Evolutionary conservation across 2,329 filamentous ascomycete genomes (phyloP), one percentile per base, ranked within the genome.

Genomic region (Blastomyces parvus): DNA sequence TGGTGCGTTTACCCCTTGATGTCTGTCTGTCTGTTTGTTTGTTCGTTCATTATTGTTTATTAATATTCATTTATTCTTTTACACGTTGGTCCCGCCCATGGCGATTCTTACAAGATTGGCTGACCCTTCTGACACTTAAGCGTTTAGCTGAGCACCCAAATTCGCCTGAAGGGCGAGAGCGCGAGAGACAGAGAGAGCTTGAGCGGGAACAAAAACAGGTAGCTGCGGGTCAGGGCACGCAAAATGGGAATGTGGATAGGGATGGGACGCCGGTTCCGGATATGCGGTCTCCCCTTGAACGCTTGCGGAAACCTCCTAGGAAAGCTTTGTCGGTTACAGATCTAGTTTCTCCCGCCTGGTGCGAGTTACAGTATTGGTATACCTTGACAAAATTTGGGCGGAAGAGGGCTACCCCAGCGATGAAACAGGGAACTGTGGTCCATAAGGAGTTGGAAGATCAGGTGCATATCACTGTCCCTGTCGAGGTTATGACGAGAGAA

Each of bases 281-380:
- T 70, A 73, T 73, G 9, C 78, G 82, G 64, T 81, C 86, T 9
- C 92, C 91, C 0, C 77, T 97, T 1, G 83, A 91, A 66, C 85
- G 88, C 42, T 96, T 96, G 70, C 87, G 92, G 46, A 86, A 85
- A 0, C 86, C 83, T 63, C 90, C 90, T 0, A 87, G 83, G 70
- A 93, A 90, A 72, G 86, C 89, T 0, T 82, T 97, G 8, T 91
- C 89, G 0, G 94, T 97, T 0, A 91, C 90, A 2, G 94, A 99
- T 74, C 78, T 97, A 30, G 86, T 92, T 0, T 88, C 90, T 0
- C 92, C 92, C 1, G 88, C 92, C 8, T 99, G 94, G 94, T 99
- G 94, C 74, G 93, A 99, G 75, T 75, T 97, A 64, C 92, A 97
- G 74, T 95, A 96, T 70, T 91, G 86, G 81, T 97, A 95, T 76